Conservation (phyloP, 805 yeast genomes). For the Cyberlindnera amylophila region DNA sequence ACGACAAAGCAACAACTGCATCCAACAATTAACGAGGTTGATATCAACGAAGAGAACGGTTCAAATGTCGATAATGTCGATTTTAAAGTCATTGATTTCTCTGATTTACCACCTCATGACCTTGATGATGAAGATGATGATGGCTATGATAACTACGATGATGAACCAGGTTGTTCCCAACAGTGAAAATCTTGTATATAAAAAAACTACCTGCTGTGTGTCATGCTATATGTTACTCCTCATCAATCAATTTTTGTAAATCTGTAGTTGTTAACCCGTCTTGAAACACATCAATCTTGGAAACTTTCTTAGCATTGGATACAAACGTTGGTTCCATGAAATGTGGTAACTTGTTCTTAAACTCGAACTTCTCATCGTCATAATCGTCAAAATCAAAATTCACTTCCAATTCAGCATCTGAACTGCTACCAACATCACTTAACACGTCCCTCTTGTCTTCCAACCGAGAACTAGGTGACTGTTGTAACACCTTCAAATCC, state of each 20-base stretch:
- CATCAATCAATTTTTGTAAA: slow-evolving; percentile 22
- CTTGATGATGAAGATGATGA: slow-evolving; percentile 8
- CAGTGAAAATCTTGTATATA: slow-evolving; percentile 27
- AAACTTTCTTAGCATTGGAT: slow-evolving; percentile 17
- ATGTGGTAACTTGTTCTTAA: slow-evolving; percentile 14
- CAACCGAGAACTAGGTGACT: slow-evolving; percentile 20
- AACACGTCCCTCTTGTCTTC: slow-evolving; percentile 8
- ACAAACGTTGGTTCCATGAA: slow-evolving; percentile 28
- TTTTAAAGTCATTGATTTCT: slow-evolving; percentile 9
- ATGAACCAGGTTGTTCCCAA: slow-evolving; percentile 39
- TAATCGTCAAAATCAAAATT: slow-evolving; percentile 29
- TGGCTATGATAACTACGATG: too few relatives aligned
- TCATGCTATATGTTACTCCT: slow-evolving; percentile 2
- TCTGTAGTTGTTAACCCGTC: slow-evolving; percentile 25
- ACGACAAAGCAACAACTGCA: slow-evolving; percentile 21
- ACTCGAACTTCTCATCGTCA: slow-evolving; percentile 20
- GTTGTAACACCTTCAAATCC: slow-evolving; percentile 29
- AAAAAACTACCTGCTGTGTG: background rate
- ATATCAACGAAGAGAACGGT: slow-evolving; percentile 14
- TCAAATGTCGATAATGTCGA: slow-evolving; percentile 21
- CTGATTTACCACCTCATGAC: slow-evolving; percentile 9
- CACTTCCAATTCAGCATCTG: slow-evolving; percentile 20
- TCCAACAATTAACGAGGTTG: slow-evolving; percentile 30
- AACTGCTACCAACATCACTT: slow-evolving; percentile 13
- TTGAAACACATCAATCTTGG: slow-evolving; percentile 10